Evolutionary conservation across 2,329 filamentous ascomycete genomes (phyloP), one percentile per base, ranked within the genome.

Genomic region (Calycina herbarum): DNA sequence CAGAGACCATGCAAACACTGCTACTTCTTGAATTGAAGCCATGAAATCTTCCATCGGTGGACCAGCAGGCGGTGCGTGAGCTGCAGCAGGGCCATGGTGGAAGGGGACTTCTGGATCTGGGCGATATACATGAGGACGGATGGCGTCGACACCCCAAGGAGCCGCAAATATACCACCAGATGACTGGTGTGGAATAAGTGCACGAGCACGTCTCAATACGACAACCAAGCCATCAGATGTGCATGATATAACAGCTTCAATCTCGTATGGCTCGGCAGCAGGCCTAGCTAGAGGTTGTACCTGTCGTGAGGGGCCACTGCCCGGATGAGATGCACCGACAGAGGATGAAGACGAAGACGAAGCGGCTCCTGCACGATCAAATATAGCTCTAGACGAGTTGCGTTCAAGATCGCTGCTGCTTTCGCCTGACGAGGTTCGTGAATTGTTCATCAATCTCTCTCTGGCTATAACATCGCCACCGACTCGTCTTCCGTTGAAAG

Each of bases 211-310:
- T 64, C 93, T 86, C 15, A 96, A 80, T 60, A 94, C 88, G 7
- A 96, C 92, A 2, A 96, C 92, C 0, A 96, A 81, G 0, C 93
- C 93, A 76, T 96, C 93, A 0, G 93, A 96, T 1, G 92, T 93
- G 78, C 93, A 96, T 0, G 93, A 96, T 5, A 96, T 89, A n/a
- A 96, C 92, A 1, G 92, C 93, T 78, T 96, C 93, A 3, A 96
- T 80, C 78, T 96, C 92, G 61, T 93, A 82, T 1, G 83, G 78
- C 6, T 79, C 74, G 0, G 72, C 71, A 33, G 76, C 74, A 15
- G 74, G 71, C 42, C 68, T 71, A 15, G 67, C 62, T 15, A 40
- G 38, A 11, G 2, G 51, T 61, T 40, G 38, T 3, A 31, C 33
- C 5, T 60, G 59, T 15, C 51, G 51, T 29, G 27, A 48, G 31